Evolutionary conservation across 2,329 filamentous ascomycete species (phyloP).

Genomic region (Ceratocystis huliohia): DNA sequence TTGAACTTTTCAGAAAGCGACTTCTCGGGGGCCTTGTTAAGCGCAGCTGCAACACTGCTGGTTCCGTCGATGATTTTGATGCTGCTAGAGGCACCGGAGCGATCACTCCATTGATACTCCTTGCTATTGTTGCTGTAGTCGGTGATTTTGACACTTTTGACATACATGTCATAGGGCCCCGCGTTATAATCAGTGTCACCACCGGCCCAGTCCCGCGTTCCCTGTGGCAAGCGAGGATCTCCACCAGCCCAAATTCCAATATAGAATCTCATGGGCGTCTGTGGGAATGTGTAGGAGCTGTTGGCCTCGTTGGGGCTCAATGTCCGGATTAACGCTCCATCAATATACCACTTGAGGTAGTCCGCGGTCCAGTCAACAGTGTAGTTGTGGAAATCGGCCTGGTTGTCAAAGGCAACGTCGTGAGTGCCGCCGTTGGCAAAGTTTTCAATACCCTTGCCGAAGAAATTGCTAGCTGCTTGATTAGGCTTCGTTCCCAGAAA

Average conservation of each 20-base stretch:
- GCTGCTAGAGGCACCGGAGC: constrained; percentile 48
- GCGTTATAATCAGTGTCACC: constrained; percentile 52
- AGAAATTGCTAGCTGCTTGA: constrained; percentile 61
- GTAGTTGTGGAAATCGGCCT: constrained; percentile 59
- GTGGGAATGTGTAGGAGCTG: constrained; percentile 53
- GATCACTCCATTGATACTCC: constrained; percentile 53
- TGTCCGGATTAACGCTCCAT: constrained; percentile 52
- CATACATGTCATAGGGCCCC: constrained; percentile 61
- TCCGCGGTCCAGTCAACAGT: constrained; percentile 61
- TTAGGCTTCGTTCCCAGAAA: constrained; percentile 56
- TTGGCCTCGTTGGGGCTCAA: constrained; percentile 49
- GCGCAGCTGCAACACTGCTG: constrained; percentile 36
- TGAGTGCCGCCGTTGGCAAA: constrained; percentile 50
- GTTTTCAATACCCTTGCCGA: constrained; percentile 59
- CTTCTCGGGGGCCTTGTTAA: constrained; percentile 29
- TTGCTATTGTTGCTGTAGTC: constrained; percentile 47
- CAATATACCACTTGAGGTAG: constrained; percentile 55
- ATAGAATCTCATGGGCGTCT: constrained; percentile 61
- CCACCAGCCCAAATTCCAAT: constrained; percentile 55
- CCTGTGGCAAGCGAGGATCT: constrained; percentile 40
- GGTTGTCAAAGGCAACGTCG: constrained; percentile 39
- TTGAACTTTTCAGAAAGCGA: constrained; percentile 42
- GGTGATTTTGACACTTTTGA: constrained; percentile 45
- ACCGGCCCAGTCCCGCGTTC: constrained; percentile 57
- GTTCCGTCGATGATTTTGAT: constrained; percentile 48